Conservation (phyloP, 139 green algal genomes). For the Coelastrella sp. region DNA sequence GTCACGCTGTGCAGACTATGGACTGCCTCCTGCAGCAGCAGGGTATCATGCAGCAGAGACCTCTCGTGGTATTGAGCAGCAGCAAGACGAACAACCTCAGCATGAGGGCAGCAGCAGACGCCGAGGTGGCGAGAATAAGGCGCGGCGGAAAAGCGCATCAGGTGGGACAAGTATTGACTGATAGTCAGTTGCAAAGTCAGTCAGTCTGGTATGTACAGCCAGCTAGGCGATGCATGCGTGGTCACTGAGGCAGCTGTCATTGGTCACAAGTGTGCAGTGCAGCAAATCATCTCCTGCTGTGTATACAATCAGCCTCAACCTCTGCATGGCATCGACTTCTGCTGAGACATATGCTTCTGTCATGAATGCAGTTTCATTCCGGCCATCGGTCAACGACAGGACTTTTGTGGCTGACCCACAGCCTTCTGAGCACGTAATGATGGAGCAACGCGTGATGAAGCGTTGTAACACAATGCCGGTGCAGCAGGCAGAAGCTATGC, state of each 20-base stretch:
- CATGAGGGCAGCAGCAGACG: background rate
- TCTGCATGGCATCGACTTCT: no score
- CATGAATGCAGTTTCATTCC: background rate
- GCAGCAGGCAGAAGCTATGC: constrained; percentile 37
- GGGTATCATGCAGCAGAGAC: background rate
- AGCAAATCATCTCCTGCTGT: no score
- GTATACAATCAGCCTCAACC: no score
- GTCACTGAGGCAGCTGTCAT: no score
- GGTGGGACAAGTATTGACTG: background rate
- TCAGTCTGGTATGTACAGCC: no score
- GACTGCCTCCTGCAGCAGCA: background rate
- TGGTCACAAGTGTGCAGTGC: no score
- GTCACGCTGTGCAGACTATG: background rate
- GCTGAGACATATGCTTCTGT: no score
- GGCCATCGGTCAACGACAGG: no score
- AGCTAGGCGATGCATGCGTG: no score
- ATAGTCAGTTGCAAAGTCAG: no score
- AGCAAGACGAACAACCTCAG: background rate
- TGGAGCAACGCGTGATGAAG: background rate
- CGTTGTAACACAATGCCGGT: constrained; percentile 37
- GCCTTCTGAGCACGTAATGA: no score
- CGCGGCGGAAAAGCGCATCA: constrained; percentile 7
- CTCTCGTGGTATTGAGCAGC: background rate
- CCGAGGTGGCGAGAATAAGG: background rate
- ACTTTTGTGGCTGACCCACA: no score